A percentile compares a stretch with the other conserved stretches of the same genome.
Evolutionary conservation across 1,284 basidiomycete species (phyloP).

Genomic region (Puccinia horiana): DNA sequence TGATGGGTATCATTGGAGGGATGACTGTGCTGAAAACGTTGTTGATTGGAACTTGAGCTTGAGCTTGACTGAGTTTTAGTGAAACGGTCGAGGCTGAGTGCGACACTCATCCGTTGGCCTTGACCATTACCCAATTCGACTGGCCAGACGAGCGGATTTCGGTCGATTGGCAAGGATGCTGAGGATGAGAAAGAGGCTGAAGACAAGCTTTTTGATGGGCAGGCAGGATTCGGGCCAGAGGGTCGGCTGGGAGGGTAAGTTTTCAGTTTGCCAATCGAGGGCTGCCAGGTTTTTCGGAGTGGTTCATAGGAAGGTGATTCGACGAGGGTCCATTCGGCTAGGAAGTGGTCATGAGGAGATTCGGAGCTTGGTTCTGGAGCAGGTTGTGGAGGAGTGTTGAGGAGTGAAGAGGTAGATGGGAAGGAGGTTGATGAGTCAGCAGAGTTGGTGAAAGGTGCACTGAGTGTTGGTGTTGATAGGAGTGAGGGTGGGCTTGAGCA

Average conservation of each 20-base stretch:
- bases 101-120: slow-evolving; percentile 17
- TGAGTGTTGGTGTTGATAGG: background rate
- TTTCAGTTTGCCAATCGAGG: background rate
- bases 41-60: too few relatives aligned
- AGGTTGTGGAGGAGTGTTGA: slow-evolving; percentile 4
- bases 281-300: background rate
- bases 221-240: background rate
- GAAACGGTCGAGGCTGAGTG: background rate
- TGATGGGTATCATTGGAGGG: background rate
- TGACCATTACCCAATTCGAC: slow-evolving; percentile 28
- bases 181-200: background rate
- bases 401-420: background rate
- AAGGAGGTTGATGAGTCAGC: background rate
- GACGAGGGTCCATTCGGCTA: slow-evolving; percentile 11
- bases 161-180: background rate
- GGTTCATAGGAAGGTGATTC: background rate
- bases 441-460: background rate
- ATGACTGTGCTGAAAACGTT: background rate
- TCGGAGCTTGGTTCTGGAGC: background rate
- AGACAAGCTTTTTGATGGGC: background rate
- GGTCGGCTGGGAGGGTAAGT: background rate
- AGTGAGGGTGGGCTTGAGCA: background rate
- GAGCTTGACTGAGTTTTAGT: background rate
- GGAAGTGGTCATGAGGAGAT: background rate
- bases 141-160: slow-evolving; percentile 14